Conservation (phyloP, 148 eudicot genomes). For the Vaccinium vitisidaea region DNA sequence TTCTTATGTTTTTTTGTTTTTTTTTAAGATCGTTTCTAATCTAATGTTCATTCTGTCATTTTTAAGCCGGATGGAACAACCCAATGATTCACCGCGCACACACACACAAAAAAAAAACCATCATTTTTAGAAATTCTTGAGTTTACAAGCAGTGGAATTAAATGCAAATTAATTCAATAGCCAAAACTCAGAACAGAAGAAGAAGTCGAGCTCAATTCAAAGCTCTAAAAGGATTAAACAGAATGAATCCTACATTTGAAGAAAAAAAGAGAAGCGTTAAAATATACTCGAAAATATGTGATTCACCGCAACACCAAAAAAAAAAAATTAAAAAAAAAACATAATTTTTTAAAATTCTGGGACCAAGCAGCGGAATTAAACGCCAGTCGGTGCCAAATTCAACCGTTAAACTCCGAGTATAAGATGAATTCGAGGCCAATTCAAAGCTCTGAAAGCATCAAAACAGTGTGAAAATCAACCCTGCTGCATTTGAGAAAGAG, state of each 20-base stretch:
- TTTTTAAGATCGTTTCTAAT: too few relatives aligned
- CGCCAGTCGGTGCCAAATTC: not conserved
- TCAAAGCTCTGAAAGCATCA: not conserved
- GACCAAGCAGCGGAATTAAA: not conserved
- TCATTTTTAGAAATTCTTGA: too few relatives aligned
- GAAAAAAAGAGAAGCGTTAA: too few relatives aligned
- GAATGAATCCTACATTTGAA: not conserved
- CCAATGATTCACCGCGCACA: not conserved
- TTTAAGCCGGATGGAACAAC: not conserved
- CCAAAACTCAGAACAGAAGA: not conserved
- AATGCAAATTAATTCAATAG: not conserved
- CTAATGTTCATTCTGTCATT: not conserved
- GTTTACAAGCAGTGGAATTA: not conserved
- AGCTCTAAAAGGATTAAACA: not conserved
- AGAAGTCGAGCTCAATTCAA: not conserved
- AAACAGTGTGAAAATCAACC: not conserved
- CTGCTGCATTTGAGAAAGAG: slow-evolving; percentile 13
- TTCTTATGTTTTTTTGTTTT: too few relatives aligned
- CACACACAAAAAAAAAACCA: too few relatives aligned
- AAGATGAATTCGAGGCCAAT: not conserved
- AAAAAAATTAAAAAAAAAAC: not conserved
- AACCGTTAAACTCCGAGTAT: not conserved
- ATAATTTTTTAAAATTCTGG: not conserved
- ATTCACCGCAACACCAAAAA: not conserved
- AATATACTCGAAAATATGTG: too few relatives aligned